Conservation (phyloP, 2,329 filamentous ascomycete species). For the Fusarium pseudocircinatum region DNA sequence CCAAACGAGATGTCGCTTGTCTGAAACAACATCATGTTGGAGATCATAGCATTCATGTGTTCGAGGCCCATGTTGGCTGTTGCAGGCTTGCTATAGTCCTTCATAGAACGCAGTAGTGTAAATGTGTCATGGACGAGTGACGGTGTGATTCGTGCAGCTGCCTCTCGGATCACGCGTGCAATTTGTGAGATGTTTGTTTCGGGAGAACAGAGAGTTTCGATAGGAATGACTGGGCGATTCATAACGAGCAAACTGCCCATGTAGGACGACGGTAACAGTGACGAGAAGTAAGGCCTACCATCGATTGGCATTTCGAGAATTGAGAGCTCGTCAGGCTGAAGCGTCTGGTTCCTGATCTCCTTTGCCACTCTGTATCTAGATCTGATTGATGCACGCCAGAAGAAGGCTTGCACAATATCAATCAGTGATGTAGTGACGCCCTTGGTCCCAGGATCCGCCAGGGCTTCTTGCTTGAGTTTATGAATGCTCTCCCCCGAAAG, state of each 20-base stretch:
- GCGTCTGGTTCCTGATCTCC: not conserved
- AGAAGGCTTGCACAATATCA: conserved; percentile 3
- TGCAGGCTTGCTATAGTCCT: conserved; percentile 11
- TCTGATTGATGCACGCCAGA: conserved; percentile 5
- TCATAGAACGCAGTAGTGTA: not conserved
- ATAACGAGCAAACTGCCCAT: conserved; percentile 8
- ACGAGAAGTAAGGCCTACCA: conserved; percentile 2
- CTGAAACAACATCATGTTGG: conserved; percentile 10
- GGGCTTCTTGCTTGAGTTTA: not conserved
- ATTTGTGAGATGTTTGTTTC: not conserved
- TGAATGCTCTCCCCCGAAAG: conserved; percentile 3
- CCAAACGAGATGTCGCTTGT: conserved; percentile 6
- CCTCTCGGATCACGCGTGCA: not conserved
- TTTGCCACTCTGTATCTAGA: conserved; percentile 4
- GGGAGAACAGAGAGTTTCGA: not conserved
- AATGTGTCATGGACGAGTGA: conserved; percentile 1
- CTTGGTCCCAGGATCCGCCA: not conserved
- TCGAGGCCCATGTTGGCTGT: conserved; percentile 15
- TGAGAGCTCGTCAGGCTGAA: not conserved
- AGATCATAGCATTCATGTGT: conserved; percentile 8
- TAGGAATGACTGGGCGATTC: not conserved
- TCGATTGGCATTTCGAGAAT: conserved; percentile 17
- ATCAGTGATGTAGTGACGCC: not conserved
- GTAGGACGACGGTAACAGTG: not conserved
- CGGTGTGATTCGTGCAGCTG: conserved; percentile 1